Percentiles rank a stretch among this genome's conserved stretches.
Evolutionary conservation across 192 early-diverging fungal genomes (phyloP).

Genomic region (Chytriomyces hyalinus): DNA sequence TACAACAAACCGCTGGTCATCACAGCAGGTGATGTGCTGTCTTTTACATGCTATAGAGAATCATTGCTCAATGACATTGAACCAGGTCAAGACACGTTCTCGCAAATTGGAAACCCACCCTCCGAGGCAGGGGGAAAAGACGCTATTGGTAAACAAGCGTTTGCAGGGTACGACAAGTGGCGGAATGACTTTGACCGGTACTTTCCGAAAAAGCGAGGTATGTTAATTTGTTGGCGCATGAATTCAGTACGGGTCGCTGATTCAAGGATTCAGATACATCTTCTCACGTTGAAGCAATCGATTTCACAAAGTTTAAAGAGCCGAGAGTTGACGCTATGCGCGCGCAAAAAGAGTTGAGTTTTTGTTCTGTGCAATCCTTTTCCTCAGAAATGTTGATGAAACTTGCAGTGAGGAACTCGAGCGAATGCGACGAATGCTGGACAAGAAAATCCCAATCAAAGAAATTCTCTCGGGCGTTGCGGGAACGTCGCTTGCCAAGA

Average conservation of each 20-base stretch:
- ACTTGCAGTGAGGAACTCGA: conserved; percentile 33
- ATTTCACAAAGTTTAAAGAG: conserved; percentile 44
- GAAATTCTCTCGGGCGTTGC: conserved; percentile 13
- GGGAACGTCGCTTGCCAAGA: not conserved
- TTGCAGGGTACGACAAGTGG: conserved; percentile 43
- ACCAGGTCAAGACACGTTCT: conserved; percentile 52
- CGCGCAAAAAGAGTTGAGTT: conserved; percentile 53
- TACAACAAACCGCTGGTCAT: conserved; percentile 55
- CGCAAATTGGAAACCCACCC: conserved; percentile 54
- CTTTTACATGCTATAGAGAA: not conserved
- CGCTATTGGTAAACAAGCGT: conserved; percentile 36
- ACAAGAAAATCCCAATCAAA: conserved; percentile 31
- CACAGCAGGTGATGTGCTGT: conserved; percentile 36
- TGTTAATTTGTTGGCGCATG: not conserved
- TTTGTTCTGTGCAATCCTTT: not conserved
- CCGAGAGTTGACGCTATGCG: conserved; percentile 47
- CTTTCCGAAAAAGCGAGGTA: conserved; percentile 40
- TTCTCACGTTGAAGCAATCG: conserved; percentile 26
- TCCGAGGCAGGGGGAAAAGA: conserved; percentile 44
- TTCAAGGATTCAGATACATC: conserved; percentile 17
- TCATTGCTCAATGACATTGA: conserved; percentile 23
- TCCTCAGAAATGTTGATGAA: not conserved
- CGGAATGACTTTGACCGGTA: conserved; percentile 48
- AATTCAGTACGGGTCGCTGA: not conserved
- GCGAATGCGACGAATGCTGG: conserved; percentile 16